Percentiles rank a stretch among this genome's conserved stretches.
These are phyloP conservation scores for Tetraselmis striata DNA, from an alignment of 139 green algal species.

Conservation along the genomic window DNA sequence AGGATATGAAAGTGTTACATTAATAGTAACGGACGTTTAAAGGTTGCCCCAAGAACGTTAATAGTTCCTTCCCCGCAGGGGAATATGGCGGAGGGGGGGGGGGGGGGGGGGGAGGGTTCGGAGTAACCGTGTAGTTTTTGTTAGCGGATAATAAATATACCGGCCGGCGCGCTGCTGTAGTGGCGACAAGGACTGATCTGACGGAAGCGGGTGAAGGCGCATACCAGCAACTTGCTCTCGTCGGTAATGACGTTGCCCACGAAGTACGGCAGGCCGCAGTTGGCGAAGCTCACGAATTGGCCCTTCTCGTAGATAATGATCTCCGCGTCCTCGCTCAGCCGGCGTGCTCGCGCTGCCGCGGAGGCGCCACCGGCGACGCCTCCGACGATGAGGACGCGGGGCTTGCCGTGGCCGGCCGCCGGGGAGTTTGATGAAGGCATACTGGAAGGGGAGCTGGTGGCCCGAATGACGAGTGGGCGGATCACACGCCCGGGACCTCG, in stretches of 20 bases:
- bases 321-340: constrained; percentile 17
- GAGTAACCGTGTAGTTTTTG: no score
- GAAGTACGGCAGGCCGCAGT: constrained; percentile 50
- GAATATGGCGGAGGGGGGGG: no score
- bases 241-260: constrained; percentile 35
- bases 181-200: no score
- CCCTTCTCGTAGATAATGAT: constrained; percentile 48
- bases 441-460: neutral
- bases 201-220: no score
- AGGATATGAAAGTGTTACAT: no score
- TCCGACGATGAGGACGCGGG: constrained; percentile 33
- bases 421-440: neutral
- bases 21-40: no score
- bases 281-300: constrained; percentile 45
- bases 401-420: neutral
- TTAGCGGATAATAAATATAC: no score
- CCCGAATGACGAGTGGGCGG: neutral
- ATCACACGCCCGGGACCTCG: no score
- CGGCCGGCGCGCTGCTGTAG: no score
- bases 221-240: neutral
- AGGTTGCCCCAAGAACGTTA: no score
- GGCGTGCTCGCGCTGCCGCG: constrained; percentile 27
- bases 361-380: constrained; percentile 40
- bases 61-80: no score
- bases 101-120: no score